phyloP scores from a whole-genome alignment of 306 rosid species.

The Vachellia pachyceras region DNA sequence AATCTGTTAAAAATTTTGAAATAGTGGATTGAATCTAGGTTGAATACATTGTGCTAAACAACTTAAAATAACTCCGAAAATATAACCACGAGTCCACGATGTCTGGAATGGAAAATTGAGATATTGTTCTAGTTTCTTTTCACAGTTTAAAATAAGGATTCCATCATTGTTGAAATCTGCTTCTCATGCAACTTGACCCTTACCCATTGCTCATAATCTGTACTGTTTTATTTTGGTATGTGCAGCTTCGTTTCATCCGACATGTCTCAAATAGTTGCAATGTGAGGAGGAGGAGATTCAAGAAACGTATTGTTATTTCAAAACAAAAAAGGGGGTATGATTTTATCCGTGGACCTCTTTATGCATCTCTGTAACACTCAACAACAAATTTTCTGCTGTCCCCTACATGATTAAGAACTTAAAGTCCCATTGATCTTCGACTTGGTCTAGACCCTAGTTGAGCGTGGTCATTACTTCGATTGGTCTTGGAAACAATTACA shows the following conservation, averaged over 20 bases:
- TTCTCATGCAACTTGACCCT: constrained; percentile 13
- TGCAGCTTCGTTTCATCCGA: constrained; percentile 73
- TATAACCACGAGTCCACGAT: background rate
- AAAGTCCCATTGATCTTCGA: background rate
- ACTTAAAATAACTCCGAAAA: background rate
- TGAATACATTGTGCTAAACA: background rate
- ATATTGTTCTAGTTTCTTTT: constrained; percentile 16
- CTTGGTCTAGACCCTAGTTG: background rate
- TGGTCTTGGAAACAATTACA: constrained; percentile 7
- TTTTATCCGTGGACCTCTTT: constrained; percentile 15
- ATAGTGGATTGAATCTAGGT: no score
- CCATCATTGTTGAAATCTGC: constrained; percentile 26
- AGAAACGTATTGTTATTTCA: constrained; percentile 41
- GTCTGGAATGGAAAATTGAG: constrained; percentile 12
- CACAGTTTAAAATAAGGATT: constrained; percentile 17
- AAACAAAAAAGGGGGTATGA: constrained; percentile 53
- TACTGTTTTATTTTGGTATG: constrained; percentile 39
- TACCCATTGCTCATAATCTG: constrained; percentile 2
- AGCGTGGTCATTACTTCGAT: constrained; percentile 10
- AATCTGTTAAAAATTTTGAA: no score
- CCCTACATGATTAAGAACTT: constrained; percentile 31
- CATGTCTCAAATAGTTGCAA: constrained; percentile 65
- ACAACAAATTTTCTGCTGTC: background rate
- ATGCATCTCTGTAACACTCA: background rate
- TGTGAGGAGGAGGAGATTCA: constrained; percentile 48